phyloP scores from a whole-genome alignment of 495 filamentous ascomycete genomes.

The Aeminium ludgeri region DNA sequence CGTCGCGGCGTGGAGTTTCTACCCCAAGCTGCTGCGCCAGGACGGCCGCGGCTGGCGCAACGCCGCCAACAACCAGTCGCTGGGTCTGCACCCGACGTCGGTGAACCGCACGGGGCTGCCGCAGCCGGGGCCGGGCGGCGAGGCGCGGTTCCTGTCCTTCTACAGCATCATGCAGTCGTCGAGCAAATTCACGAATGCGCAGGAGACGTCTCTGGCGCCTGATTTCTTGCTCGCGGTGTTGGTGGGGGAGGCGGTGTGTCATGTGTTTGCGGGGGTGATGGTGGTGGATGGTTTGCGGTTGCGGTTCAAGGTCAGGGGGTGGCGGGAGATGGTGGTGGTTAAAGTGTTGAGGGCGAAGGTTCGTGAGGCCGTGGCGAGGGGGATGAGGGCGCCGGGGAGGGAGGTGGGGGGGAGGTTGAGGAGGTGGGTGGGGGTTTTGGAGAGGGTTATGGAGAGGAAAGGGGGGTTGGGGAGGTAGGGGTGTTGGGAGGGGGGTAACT shows the following conservation, averaged over 20 bases:
- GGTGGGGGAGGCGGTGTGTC: conserved; percentile 73
- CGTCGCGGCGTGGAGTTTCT: conserved; percentile 82
- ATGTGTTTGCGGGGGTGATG: conserved; percentile 72
- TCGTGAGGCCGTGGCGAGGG: conserved; percentile 49
- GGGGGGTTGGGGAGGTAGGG: background rate
- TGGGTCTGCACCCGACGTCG: conserved; percentile 67
- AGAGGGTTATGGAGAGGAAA: conserved; percentile 9
- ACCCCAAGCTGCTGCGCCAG: conserved; percentile 73
- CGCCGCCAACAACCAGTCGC: conserved; percentile 72
- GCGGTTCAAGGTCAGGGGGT: conserved; percentile 74
- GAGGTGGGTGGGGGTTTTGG: conserved; percentile 60
- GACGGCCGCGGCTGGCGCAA: conserved; percentile 87
- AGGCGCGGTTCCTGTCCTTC: conserved; percentile 69
- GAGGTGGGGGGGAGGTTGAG: conserved; percentile 45
- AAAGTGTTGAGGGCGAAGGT: conserved; percentile 56
- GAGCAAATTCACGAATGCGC: conserved; percentile 69
- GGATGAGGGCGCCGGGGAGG: conserved; percentile 58
- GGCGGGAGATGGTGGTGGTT: conserved; percentile 75
- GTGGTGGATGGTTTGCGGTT: conserved; percentile 72
- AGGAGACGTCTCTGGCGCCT: conserved; percentile 71
- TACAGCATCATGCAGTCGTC: conserved; percentile 89
- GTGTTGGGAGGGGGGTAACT: too few species aligned
- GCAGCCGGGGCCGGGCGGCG: conserved; percentile 18
- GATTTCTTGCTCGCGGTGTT: conserved; percentile 67
- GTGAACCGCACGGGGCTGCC: conserved; percentile 51